These are phyloP conservation scores for Solanum raphanifolium DNA, from an alignment of 257 asterid species.

Conservation along the genomic window DNA sequence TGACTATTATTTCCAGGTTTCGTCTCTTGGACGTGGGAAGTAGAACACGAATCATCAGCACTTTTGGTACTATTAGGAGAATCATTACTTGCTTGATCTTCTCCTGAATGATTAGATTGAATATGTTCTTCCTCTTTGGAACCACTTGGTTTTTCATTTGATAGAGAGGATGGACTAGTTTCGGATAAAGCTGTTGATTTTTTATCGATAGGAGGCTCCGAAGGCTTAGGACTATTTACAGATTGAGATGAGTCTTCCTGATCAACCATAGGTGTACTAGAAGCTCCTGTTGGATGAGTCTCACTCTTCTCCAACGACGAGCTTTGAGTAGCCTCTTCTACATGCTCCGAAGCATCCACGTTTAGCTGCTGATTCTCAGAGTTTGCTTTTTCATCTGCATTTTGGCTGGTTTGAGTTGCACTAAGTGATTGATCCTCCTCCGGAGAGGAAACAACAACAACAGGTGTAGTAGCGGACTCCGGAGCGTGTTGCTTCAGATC, in stretches of 20 bases:
- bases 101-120: constrained; percentile 15
- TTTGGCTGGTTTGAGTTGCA: constrained; percentile 9
- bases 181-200: not conserved
- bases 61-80: not conserved
- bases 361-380: not conserved
- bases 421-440: constrained; percentile 24
- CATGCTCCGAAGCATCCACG: constrained; percentile 6
- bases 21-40: constrained; percentile 18
- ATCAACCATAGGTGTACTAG: constrained; percentile 6
- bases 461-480: constrained; percentile 31
- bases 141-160: no score
- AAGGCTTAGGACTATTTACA: constrained; percentile 1
- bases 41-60: constrained; percentile 13
- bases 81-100: constrained; percentile 4
- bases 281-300: not conserved
- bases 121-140: not conserved
- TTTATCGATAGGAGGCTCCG: not conserved
- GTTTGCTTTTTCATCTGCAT: constrained; percentile 14
- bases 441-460: constrained; percentile 15
- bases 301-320: not conserved
- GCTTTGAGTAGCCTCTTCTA: not conserved
- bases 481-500: constrained; percentile 14
- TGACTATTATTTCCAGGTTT: constrained; percentile 2
- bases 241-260: constrained; percentile 10
- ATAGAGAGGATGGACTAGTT: not conserved